Evolutionary conservation across 75 land plant genomes (phyloP), one percentile per base, ranked within the genome.

Genomic region (Pinus taeda): DNA sequence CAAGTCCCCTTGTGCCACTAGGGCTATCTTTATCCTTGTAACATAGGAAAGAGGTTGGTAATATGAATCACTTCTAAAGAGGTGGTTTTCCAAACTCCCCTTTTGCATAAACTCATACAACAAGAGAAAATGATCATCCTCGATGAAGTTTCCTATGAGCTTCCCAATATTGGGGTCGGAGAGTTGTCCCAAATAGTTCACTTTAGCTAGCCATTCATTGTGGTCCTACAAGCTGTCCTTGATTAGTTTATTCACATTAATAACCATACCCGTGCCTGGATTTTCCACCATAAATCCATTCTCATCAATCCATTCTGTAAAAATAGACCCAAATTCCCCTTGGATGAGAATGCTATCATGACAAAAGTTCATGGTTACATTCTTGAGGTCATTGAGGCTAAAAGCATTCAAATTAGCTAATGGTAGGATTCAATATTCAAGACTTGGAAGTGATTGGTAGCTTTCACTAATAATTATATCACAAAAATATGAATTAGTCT

Each of bases 281-380:
- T 81, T 88, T 13, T 83, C 39, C 57, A 90, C 85, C 55, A 82
- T 57, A 53, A 86, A 76, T 20, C 84, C 75, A 59, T 83, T n/a
- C 70, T 91, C 89, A 82, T 91, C 93, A 75, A 91, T 78, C 93
- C 93, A 91, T 12, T 89, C 93, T 59, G 89, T 91, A 69, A 89
- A 91, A 57, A 91, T 91, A 11, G 88, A 84, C 57, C 93, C 93
- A 78, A 91, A 91, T 15, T 91, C 91, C 15, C 93, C 93, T 63
- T 88, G 90, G 24, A 88, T 91, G 42, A 91, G 26, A 3, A 91
- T 81, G 70, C 88, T 86, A 70, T 91, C 90, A 18, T 88, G 90
- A 2, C 93, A 85, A 60, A 91, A 91, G 73, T 89, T 91, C 71
- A 88, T 75, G 17, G 90, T 88, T 53, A 91, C 88, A 66, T 56